phyloP scores from a whole-genome alignment of 257 asterid genomes.

The Nicotiana attenuata region DNA sequence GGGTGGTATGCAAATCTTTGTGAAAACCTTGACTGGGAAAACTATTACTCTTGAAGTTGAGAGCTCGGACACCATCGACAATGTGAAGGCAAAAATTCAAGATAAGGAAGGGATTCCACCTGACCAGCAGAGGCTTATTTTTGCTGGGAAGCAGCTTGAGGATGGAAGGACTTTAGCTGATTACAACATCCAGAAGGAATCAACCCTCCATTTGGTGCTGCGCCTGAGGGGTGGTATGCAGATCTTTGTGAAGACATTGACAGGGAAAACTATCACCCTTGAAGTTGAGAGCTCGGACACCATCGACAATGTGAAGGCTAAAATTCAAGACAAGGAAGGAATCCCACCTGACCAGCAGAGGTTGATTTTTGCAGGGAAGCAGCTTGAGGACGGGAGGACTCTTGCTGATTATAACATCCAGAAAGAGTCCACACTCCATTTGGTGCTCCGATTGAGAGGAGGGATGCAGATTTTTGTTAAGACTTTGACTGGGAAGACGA shows the following conservation, averaged over 20 bases:
- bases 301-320: slow-evolving; percentile 17
- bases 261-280: slow-evolving; percentile 10
- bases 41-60: slow-evolving; percentile 16
- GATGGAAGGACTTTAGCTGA: slow-evolving; percentile 20
- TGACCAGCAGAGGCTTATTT: slow-evolving; percentile 18
- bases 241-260: slow-evolving; percentile 14
- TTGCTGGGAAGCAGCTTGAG: slow-evolving; percentile 20
- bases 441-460: slow-evolving; percentile 19
- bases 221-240: slow-evolving; percentile 20
- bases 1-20: slow-evolving; percentile 21
- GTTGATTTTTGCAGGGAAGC: slow-evolving; percentile 21
- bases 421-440: slow-evolving; percentile 23
- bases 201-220: slow-evolving; percentile 13
- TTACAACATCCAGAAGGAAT: slow-evolving; percentile 17
- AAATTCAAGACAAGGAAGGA: slow-evolving; percentile 18
- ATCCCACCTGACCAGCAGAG: slow-evolving; percentile 22
- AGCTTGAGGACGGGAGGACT: slow-evolving; percentile 22
- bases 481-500: not conserved
- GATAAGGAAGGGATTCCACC: slow-evolving; percentile 21
- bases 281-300: slow-evolving; percentile 23
- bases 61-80: slow-evolving; percentile 13
- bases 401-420: slow-evolving; percentile 20
- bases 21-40: slow-evolving; percentile 18
- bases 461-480: slow-evolving; percentile 11
- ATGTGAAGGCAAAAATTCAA: slow-evolving; percentile 14